These are phyloP conservation scores for Diplodia sapinea DNA, from an alignment of 2,329 filamentous ascomycete genomes.

Conservation along the genomic window DNA sequence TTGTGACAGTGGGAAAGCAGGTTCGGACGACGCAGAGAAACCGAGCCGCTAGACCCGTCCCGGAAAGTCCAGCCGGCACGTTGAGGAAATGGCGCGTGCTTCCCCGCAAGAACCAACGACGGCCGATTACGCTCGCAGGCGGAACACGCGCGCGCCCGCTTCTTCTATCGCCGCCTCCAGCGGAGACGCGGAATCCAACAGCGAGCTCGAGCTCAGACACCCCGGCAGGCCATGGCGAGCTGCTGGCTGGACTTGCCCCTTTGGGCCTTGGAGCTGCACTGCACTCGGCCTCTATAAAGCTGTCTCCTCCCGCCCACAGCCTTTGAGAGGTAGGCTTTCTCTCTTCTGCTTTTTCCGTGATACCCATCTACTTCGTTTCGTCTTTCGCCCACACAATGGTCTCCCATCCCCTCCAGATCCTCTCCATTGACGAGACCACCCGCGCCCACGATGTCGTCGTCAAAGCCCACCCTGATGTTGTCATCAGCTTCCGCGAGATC, in stretches of 20 bases:
- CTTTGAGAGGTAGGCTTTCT: neutral
- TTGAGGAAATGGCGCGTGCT: neutral
- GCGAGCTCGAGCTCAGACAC: neutral
- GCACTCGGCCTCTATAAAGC: slow-evolving; percentile 13
- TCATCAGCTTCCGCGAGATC: slow-evolving; percentile 58
- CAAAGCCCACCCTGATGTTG: slow-evolving; percentile 44
- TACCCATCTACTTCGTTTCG: neutral
- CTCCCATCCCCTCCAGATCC: slow-evolving; percentile 61
- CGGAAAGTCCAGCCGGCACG: slow-evolving; percentile 1
- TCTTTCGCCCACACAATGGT: slow-evolving; percentile 38
- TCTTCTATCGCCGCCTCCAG: neutral
- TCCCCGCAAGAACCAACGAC: slow-evolving; percentile 15
- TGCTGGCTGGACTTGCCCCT: slow-evolving; percentile 23
- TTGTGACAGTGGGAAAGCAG: neutral
- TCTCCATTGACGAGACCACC: slow-evolving; percentile 62
- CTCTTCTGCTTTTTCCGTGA: slow-evolving; percentile 11
- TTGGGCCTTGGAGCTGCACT: neutral
- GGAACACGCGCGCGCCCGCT: neutral
- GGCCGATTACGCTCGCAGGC: slow-evolving; percentile 13
- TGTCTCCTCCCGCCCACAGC: neutral
- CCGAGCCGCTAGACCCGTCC: neutral
- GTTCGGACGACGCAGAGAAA: neutral
- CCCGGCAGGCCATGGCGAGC: slow-evolving; percentile 19
- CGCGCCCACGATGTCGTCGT: slow-evolving; percentile 58
- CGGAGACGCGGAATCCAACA: neutral